A percentile compares a stretch with the other conserved stretches of the same genome.
Conservation (phyloP, 768 basidiomycete genomes). For the Gloeopeniophorella convolvens region DNA sequence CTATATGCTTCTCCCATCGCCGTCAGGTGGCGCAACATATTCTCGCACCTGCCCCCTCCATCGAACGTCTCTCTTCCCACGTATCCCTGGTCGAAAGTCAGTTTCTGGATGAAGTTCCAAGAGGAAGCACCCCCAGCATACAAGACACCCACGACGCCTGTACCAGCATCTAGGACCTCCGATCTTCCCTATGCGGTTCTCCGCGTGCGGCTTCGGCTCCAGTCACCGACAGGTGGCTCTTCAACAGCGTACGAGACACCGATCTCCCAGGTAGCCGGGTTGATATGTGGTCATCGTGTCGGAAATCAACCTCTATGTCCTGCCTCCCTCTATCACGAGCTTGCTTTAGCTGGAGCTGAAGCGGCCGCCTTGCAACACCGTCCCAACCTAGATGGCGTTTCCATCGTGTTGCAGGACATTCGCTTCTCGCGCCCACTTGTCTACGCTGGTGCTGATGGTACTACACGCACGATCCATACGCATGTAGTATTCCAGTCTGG, state of each 20-base stretch:
- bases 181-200: conserved; percentile 32
- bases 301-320: conserved; percentile 46
- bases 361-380: conserved; percentile 31
- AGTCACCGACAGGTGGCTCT: conserved; percentile 24
- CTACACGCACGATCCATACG: conserved; percentile 32
- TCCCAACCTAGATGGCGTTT: conserved; percentile 26
- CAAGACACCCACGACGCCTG: neutral
- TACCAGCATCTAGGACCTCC: neutral
- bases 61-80: conserved; percentile 48
- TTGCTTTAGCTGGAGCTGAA: conserved; percentile 40
- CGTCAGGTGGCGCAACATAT: conserved; percentile 52
- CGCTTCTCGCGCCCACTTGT: conserved; percentile 52
- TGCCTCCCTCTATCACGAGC: conserved; percentile 59
- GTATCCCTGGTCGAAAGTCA: conserved; percentile 53
- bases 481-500: conserved; percentile 34
- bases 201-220: conserved; percentile 29
- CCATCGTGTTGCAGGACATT: conserved; percentile 37
- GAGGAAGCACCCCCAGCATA: conserved; percentile 22
- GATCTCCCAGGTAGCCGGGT: conserved; percentile 34
- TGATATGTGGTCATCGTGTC: conserved; percentile 54
- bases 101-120: conserved; percentile 50
- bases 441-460: conserved; percentile 29
- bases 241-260: conserved; percentile 50
- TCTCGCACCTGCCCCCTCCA: conserved; percentile 35
- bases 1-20: conserved; percentile 39